Percentiles rank a stretch among this genome's conserved stretches.
Evolutionary conservation across 1,284 basidiomycete genomes (phyloP).

Genomic region (Singerocomus inundabilis): DNA sequence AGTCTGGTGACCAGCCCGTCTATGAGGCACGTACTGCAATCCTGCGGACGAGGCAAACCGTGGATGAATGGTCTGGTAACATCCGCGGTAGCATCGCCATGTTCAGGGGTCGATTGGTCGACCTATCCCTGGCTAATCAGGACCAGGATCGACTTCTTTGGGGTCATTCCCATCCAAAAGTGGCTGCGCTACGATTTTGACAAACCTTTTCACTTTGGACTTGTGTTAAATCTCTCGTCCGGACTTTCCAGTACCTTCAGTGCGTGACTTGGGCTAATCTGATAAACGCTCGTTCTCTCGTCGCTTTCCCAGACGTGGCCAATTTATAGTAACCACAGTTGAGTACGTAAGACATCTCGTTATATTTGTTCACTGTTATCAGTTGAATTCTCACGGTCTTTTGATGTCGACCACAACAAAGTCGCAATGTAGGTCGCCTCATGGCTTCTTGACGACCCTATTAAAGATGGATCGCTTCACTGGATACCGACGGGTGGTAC

Average conservation of each 20-base stretch:
- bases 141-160: too few species aligned
- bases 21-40: too few species aligned
- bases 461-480: neutral
- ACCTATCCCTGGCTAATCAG: too few species aligned
- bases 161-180: slow-evolving; percentile 65
- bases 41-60: too few species aligned
- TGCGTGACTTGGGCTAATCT: slow-evolving; percentile 38
- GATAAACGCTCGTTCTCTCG: neutral
- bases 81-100: too few species aligned
- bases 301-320: slow-evolving; percentile 47
- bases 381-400: slow-evolving; percentile 57
- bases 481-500: slow-evolving; percentile 50
- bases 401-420: slow-evolving; percentile 53
- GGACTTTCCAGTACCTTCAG: slow-evolving; percentile 61
- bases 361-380: neutral
- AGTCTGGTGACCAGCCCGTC: too few species aligned
- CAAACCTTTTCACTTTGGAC: slow-evolving; percentile 58
- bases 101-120: too few species aligned
- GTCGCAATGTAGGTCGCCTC: slow-evolving; percentile 49
- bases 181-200: slow-evolving; percentile 59
- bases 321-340: slow-evolving; percentile 75
- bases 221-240: slow-evolving; percentile 61
- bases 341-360: slow-evolving; percentile 39
- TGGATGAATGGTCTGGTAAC: too few species aligned
- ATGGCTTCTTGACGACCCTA: neutral